Conservation (phyloP, 1,284 basidiomycete species). For the Pterulicium gracile region DNA sequence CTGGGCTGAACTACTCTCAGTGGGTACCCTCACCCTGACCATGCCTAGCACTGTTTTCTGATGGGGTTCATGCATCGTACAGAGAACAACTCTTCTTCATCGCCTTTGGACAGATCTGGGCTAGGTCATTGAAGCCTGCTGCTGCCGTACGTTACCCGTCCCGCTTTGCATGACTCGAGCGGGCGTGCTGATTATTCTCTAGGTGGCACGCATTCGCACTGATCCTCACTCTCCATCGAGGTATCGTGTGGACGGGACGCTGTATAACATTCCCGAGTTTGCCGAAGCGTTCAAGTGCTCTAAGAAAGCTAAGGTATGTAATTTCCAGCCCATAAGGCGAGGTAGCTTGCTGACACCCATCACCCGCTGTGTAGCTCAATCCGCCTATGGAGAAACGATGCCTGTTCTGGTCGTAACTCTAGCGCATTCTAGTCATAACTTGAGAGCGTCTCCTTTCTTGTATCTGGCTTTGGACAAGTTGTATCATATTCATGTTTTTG, state of each 20-base stretch:
- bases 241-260: conserved; percentile 75
- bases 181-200: conserved; percentile 17
- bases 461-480: no score
- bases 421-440: no score
- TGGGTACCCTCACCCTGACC: background rate
- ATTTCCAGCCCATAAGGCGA: background rate
- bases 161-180: conserved; percentile 8
- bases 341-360: background rate
- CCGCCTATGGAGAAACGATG: conserved; percentile 57
- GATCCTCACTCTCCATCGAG: conserved; percentile 82
- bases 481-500: no score
- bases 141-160: conserved; percentile 40
- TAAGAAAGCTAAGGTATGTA: conserved; percentile 50
- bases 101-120: conserved; percentile 74
- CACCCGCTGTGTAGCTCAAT: conserved; percentile 34
- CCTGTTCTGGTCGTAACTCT: conserved; percentile 44
- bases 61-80: no score
- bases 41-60: background rate
- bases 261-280: conserved; percentile 73
- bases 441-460: no score
- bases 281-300: conserved; percentile 70
- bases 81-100: conserved; percentile 91
- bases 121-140: conserved; percentile 61
- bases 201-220: conserved; percentile 72
- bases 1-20: conserved; percentile 69